Base-by-base conservation (phyloP, 345 rosid species). In the Eucalyptus decipiens region DNA sequence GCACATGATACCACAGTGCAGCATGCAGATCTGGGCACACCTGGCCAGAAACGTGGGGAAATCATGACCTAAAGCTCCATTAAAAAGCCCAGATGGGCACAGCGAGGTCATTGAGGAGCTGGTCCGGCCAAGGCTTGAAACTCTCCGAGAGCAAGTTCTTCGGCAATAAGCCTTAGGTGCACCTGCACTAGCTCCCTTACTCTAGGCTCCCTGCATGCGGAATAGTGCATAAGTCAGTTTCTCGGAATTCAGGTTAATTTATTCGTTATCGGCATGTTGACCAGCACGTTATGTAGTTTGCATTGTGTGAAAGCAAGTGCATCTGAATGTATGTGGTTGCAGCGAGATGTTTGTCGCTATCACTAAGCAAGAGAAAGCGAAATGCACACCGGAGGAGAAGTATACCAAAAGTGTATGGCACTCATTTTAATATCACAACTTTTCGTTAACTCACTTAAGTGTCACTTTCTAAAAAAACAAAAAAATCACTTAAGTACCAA, bases 181-280 rank as follows among this genome's bases (percentile, higher is more conserved):
- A 93, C 94, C 89, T 93, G 97, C 86, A 97, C 97, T 72, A 94
- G 90, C 92, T 96, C 98, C 89, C 99, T 95, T 80, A 97, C 94
- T 91, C 92, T 92, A 43, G 89, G 86, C 94, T 97, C 98, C 98
- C 99, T 97, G 97, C 91, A 87, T 51, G 83, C 26, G 69, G 87
- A 86, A 51, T 50, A n/a, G 42, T 43, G 30, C 45, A 32, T 16
- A 6, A 23, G 67, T 7, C 17, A 14, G 2, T 12, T 2, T 86
- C 4, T 17, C 47, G 15, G 62, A 60, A 87, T 4, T 37, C 34
- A 43, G 52, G 56, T 52, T 52, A 37, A 21, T 37, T 40, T 37
- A 10, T 76, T 76, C 24, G 24, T 11, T 52, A 52, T 52, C 0
- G 47, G 47, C 47, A 76, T 37, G 83, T 21, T 0, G 45, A 19